Evolutionary conservation across 345 rosid genomes (phyloP).

Genomic region (Mangifera indica): DNA sequence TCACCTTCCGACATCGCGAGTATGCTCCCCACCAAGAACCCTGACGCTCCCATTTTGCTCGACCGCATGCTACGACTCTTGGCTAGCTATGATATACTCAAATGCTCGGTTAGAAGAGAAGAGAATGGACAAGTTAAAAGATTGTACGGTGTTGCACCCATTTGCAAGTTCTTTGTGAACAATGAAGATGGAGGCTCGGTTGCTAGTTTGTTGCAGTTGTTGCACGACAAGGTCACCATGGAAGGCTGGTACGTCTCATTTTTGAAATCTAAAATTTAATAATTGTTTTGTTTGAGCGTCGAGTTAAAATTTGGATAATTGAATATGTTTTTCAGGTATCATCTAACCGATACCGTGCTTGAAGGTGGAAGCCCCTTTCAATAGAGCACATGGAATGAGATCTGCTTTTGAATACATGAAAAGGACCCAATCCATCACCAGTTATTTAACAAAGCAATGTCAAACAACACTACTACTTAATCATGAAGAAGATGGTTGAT

Average conservation of each 20-base stretch:
- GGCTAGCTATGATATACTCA: conserved; percentile 46
- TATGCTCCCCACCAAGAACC: conserved; percentile 39
- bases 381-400: conserved; percentile 29
- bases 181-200: conserved; percentile 37
- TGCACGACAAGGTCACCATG: conserved; percentile 40
- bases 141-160: conserved; percentile 37
- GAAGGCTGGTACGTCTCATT: conserved; percentile 38
- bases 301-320: background rate
- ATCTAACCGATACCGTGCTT: conserved; percentile 33
- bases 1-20: conserved; percentile 43
- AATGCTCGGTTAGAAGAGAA: conserved; percentile 7
- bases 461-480: background rate
- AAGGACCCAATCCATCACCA: background rate
- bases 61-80: conserved; percentile 52
- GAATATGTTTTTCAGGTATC: conserved; percentile 21
- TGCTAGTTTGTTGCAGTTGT: conserved; percentile 40
- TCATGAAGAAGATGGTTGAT: background rate
- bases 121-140: conserved; percentile 27
- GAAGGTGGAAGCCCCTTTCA: conserved; percentile 40
- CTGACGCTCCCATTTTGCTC: conserved; percentile 37
- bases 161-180: conserved; percentile 42
- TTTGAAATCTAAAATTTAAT: too few relatives aligned
- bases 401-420: conserved; percentile 18
- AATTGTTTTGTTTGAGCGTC: too few relatives aligned
- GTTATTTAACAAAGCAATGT: background rate